These are phyloP conservation scores for Fagus sylvatica DNA, from an alignment of 306 rosid genomes.

Conservation along the genomic window DNA sequence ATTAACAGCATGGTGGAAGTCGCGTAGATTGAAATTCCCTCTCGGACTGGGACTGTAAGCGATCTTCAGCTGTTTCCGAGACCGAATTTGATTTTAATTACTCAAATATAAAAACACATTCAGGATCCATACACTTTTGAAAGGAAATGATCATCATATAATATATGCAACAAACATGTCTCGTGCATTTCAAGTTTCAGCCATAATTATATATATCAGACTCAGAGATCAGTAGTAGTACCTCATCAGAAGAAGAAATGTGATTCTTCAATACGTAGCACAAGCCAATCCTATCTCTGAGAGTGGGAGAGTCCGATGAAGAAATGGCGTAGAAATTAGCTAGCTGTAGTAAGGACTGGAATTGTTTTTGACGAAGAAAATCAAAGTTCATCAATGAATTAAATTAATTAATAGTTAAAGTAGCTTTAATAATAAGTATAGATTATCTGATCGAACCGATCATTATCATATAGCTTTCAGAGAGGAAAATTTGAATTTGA, in stretches of 20 bases:
- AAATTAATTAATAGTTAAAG: not conserved
- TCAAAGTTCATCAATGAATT: constrained; percentile 15
- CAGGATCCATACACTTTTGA: too few species aligned
- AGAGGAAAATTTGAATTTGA: not conserved
- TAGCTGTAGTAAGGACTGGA: constrained; percentile 71
- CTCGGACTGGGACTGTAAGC: constrained; percentile 57
- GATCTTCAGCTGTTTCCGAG: constrained; percentile 52
- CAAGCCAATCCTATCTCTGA: constrained; percentile 55
- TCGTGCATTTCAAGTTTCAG: constrained; percentile 23
- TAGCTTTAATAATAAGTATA: not conserved
- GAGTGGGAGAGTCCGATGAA: constrained; percentile 33
- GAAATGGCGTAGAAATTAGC: constrained; percentile 70
- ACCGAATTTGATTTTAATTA: too few species aligned
- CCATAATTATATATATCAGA: not conserved
- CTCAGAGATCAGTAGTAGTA: constrained; percentile 11
- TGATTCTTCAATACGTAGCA: constrained; percentile 56
- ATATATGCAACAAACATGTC: not conserved
- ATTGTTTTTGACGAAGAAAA: constrained; percentile 9
- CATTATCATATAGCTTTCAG: not conserved
- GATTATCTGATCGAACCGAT: not conserved
- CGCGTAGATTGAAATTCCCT: constrained; percentile 57
- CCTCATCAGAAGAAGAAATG: constrained; percentile 52
- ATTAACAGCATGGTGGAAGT: constrained; percentile 66
- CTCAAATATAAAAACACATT: too few species aligned
- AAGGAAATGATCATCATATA: too few species aligned